Evolutionary conservation across 2,329 filamentous ascomycete genomes (phyloP).

Genomic region (Hymenoscyphus infarciens): DNA sequence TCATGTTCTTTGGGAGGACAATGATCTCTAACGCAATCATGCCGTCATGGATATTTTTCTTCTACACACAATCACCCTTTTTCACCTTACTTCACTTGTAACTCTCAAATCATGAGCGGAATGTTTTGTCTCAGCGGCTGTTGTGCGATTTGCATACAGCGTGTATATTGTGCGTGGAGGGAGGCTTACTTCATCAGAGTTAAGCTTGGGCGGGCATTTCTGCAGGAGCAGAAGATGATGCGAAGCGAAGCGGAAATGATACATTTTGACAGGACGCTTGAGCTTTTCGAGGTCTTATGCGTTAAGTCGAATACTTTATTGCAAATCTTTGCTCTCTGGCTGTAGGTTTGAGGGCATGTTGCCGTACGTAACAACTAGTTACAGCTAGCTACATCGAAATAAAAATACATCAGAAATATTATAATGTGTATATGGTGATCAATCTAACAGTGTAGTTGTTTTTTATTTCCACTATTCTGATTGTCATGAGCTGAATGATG

Average conservation of each 20-base stretch:
- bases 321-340: conserved; percentile 23
- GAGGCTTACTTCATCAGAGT: conserved; percentile 21
- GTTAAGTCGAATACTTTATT: conserved; percentile 18
- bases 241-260: background rate
- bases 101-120: conserved; percentile 25
- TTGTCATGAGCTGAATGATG: background rate
- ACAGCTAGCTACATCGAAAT: conserved; percentile 21
- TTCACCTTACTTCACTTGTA: conserved; percentile 33
- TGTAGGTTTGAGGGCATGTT: conserved; percentile 13
- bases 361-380: conserved; percentile 17
- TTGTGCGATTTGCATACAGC: conserved; percentile 30
- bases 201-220: conserved; percentile 15
- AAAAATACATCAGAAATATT: conserved; percentile 25
- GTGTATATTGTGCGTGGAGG: conserved; percentile 31
- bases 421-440: background rate
- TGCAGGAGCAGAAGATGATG: conserved; percentile 17
- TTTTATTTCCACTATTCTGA: background rate
- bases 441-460: background rate
- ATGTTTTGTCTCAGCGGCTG: conserved; percentile 31
- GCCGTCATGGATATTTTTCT: conserved; percentile 27
- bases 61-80: conserved; percentile 26
- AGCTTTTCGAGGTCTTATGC: conserved; percentile 15
- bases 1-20: conserved; percentile 6
- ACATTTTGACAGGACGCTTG: conserved; percentile 17
- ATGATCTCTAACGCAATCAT: conserved; percentile 16